Evolutionary conservation across 192 early-diverging fungal species (phyloP).

Genomic region (Coemansia sp.): DNA sequence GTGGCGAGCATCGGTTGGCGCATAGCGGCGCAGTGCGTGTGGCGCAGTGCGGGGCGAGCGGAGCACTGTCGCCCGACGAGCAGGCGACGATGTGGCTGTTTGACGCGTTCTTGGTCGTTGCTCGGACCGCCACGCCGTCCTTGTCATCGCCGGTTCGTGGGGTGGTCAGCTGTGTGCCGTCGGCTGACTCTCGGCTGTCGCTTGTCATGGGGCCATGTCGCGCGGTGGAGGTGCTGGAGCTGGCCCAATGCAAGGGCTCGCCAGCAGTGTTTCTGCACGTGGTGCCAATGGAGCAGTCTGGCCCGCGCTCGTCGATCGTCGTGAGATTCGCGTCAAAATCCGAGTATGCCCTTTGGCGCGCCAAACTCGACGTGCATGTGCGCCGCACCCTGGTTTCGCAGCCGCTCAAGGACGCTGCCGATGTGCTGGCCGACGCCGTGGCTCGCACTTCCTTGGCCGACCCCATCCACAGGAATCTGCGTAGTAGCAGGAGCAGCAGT

Average conservation of each 20-base stretch:
- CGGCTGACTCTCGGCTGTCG: conserved; percentile 15
- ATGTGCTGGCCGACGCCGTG: conserved; percentile 41
- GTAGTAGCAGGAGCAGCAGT: conserved; percentile 24
- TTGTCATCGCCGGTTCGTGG: conserved; percentile 1
- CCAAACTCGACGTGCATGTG: conserved; percentile 43
- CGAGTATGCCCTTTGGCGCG: conserved; percentile 36
- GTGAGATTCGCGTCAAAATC: conserved; percentile 40
- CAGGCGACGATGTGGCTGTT: conserved; percentile 44
- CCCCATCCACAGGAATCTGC: conserved; percentile 21
- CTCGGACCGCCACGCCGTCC: conserved; percentile 7
- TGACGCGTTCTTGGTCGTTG: conserved; percentile 34
- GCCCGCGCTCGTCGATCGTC: conserved; percentile 22
- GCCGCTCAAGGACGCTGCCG: conserved; percentile 32
- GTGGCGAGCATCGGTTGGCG: conserved; percentile 29
- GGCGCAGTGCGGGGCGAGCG: conserved; percentile 7
- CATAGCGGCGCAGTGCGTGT: conserved; percentile 33
- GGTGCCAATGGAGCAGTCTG: conserved; percentile 14
- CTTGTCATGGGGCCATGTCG: conserved; percentile 33
- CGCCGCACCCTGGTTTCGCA: conserved; percentile 26
- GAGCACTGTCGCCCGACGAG: conserved; percentile 28
- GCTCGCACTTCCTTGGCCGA: conserved; percentile 40
- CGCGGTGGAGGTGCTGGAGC: conserved; percentile 43
- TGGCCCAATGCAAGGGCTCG: conserved; percentile 43
- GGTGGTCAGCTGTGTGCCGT: conserved; percentile 14
- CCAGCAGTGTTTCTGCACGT: conserved; percentile 31